Evolutionary conservation across 2,329 filamentous ascomycete genomes (phyloP).

Genomic region (Scleromitrula shiraiana): DNA sequence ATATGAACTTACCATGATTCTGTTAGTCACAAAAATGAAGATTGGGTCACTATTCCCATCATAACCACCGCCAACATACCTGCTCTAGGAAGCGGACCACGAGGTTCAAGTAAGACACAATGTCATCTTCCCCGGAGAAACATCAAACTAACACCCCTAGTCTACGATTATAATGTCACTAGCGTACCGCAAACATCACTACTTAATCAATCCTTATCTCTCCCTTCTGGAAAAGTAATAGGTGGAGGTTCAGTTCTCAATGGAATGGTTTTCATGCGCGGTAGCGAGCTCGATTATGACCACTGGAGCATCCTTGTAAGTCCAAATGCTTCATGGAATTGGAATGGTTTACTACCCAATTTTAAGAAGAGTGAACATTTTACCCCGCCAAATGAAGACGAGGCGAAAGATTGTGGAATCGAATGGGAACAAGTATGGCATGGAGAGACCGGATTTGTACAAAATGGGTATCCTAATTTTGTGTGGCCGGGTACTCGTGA

Average conservation of each 20-base stretch:
- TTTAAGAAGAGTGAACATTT: conserved; percentile 26
- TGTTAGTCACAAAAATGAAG: conserved; percentile 4
- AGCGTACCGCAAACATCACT: conserved; percentile 31
- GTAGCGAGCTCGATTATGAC: conserved; percentile 27
- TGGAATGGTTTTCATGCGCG: conserved; percentile 21
- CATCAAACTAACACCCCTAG: conserved; percentile 16
- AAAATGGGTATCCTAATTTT: background rate
- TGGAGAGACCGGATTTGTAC: background rate
- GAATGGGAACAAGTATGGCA: conserved; percentile 21
- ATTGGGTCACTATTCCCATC: conserved; percentile 1
- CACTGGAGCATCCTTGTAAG: conserved; percentile 36
- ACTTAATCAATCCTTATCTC: conserved; percentile 14
- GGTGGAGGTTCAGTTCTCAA: conserved; percentile 34
- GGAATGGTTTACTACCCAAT: conserved; percentile 18
- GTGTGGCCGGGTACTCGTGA: conserved; percentile 6
- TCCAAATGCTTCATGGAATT: conserved; percentile 31
- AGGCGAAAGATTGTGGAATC: conserved; percentile 4
- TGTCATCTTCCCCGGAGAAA: conserved; percentile 27
- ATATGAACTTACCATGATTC: too few relatives aligned
- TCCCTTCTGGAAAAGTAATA: conserved; percentile 27
- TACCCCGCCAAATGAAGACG: background rate
- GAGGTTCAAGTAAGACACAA: conserved; percentile 12
- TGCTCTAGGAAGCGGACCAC: background rate
- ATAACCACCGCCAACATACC: background rate
- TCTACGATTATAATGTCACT: conserved; percentile 36